A percentile compares a stretch with the other conserved stretches of the same genome.
These are phyloP conservation scores for Uronychia setigera DNA, from an alignment of 73 alveolate species.

Conservation along the genomic window DNA sequence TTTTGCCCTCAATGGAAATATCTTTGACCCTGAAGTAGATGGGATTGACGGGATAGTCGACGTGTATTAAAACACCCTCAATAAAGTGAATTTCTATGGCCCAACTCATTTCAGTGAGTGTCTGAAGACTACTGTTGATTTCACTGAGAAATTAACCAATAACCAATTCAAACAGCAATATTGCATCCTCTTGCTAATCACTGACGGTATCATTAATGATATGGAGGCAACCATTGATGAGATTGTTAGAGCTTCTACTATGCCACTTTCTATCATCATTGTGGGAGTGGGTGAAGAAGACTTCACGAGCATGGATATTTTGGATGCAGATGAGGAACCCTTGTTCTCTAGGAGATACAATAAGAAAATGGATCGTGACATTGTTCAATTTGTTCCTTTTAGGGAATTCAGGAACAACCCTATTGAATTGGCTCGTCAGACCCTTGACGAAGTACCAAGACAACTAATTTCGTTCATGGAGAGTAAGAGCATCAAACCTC, in stretches of 20 bases:
- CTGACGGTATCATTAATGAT: conserved; percentile 98
- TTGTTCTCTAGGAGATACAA: conserved; percentile 66
- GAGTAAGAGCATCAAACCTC: conserved; percentile 58
- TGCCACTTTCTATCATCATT: conserved; percentile 94
- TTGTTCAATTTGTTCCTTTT: conserved; percentile 84
- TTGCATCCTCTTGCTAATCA: conserved; percentile 79
- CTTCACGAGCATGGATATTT: conserved; percentile 83
- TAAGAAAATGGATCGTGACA: conserved; percentile 67
- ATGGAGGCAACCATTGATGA: conserved; percentile 88
- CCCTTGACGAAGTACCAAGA: conserved; percentile 89
- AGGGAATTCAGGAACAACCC: conserved; percentile 78
- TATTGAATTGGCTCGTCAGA: conserved; percentile 82
- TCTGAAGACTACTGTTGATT: conserved; percentile 29
- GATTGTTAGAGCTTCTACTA: conserved; percentile 85
- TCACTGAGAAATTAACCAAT: conserved; percentile 31
- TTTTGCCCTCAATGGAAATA: conserved; percentile 93
- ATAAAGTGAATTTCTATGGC: conserved; percentile 79
- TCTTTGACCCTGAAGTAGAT: conserved; percentile 86
- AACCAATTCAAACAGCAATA: conserved; percentile 30
- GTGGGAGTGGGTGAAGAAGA: conserved; percentile 98
- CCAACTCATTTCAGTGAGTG: conserved; percentile 87
- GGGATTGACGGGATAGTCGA: conserved; percentile 87
- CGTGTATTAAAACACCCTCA: conserved; percentile 79
- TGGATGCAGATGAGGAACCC: conserved; percentile 94
- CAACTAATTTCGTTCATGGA: conserved; percentile 81